Conservation (phyloP, 306 rosid species). For the Corylus avellana region DNA sequence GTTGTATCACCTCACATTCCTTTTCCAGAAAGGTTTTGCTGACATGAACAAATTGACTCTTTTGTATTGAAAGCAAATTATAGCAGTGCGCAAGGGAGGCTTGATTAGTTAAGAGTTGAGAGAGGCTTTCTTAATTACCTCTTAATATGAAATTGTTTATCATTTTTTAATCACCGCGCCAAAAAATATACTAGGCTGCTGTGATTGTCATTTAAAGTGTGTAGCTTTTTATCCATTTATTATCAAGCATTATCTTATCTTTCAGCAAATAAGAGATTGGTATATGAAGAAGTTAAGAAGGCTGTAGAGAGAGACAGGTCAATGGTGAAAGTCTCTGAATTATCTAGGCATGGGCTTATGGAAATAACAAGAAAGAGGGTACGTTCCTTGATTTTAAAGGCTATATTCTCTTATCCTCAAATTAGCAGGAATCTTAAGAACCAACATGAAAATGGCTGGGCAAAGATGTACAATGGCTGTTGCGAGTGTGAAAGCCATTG, state of each 20-base stretch:
- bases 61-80: neutral
- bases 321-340: conserved; percentile 83
- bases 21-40: neutral
- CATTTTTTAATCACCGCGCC: neutral
- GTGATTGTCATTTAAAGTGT: conserved; percentile 23
- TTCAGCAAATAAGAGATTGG: conserved; percentile 88
- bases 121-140: conserved; percentile 19
- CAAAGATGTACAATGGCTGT: conserved; percentile 8
- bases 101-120: conserved; percentile 8
- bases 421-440: conserved; percentile 10
- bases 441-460: conserved; percentile 6
- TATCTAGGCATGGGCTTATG: conserved; percentile 95
- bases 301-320: conserved; percentile 95
- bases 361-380: conserved; percentile 98
- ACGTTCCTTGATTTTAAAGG: conserved; percentile 32
- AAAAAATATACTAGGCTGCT: neutral
- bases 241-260: conserved; percentile 23
- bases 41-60: neutral
- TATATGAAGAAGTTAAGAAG: conserved; percentile 93
- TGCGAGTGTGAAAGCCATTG: too few species aligned
- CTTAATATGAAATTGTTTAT: conserved; percentile 13
- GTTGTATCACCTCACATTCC: neutral
- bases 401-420: conserved; percentile 17
- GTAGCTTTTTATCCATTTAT: conserved; percentile 20
- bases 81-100: neutral